Evolutionary conservation across 345 rosid genomes (phyloP).

Genomic region (Populus deltoides): DNA sequence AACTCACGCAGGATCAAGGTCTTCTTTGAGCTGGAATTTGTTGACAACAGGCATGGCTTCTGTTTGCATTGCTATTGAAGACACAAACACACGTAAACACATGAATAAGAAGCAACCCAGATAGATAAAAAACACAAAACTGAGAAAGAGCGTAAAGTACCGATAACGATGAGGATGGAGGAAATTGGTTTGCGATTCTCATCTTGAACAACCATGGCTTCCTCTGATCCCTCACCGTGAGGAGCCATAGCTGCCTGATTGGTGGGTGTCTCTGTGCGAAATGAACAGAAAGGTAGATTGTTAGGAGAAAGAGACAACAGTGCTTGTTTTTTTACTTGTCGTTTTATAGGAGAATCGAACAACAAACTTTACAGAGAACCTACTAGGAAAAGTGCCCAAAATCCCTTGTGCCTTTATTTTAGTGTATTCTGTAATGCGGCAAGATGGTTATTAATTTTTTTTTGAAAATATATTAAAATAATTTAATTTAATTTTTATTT

Average conservation of each 20-base stretch:
- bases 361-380: not conserved
- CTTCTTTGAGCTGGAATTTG: constrained; percentile 56
- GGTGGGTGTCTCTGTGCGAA: not conserved
- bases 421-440: too few relatives aligned
- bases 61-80: constrained; percentile 70
- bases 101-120: not conserved
- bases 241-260: constrained; percentile 45
- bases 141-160: constrained; percentile 24
- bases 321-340: not conserved
- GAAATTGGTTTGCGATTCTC: constrained; percentile 47
- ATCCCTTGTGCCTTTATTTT: too few relatives aligned
- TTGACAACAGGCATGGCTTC: constrained; percentile 83
- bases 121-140: not conserved
- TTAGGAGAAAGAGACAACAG: not conserved
- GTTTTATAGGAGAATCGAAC: not conserved
- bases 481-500: too few relatives aligned
- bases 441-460: too few relatives aligned
- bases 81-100: not conserved
- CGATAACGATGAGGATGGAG: constrained; percentile 71
- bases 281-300: not conserved
- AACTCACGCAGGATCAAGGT: constrained; percentile 51
- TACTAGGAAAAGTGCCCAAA: too few relatives aligned
- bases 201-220: constrained; percentile 26
- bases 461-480: too few relatives aligned
- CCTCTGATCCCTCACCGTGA: constrained; percentile 52